A percentile compares a stretch with the other conserved stretches of the same genome.
Evolutionary conservation across 2,329 filamentous ascomycete species (phyloP).

Genomic region (Escovopsis sp.): DNA sequence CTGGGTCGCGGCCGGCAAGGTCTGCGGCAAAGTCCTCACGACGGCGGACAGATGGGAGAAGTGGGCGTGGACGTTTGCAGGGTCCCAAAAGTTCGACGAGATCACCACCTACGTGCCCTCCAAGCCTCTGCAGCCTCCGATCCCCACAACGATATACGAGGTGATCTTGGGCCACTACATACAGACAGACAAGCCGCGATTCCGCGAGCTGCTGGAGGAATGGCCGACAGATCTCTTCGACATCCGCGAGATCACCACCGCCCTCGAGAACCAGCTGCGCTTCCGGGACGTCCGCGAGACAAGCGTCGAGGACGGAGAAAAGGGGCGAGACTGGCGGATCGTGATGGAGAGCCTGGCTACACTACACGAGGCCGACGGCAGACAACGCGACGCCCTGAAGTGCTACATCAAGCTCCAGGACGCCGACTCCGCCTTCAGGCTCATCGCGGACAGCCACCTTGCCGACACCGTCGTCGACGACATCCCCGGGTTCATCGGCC

Average conservation of each 20-base stretch:
- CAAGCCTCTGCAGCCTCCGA: conserved; percentile 58
- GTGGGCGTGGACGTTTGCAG: conserved; percentile 86
- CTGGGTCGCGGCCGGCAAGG: conserved; percentile 63
- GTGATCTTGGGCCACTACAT: conserved; percentile 82
- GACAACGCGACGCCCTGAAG: conserved; percentile 68
- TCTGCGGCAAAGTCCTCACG: conserved; percentile 70
- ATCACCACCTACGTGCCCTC: conserved; percentile 74
- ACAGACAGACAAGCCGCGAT: conserved; percentile 54
- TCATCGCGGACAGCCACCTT: conserved; percentile 82
- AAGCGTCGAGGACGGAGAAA: conserved; percentile 56
- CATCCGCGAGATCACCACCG: conserved; percentile 56
- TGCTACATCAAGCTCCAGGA: conserved; percentile 87
- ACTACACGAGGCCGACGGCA: conserved; percentile 67
- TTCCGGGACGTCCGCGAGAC: conserved; percentile 61
- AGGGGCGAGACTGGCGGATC: conserved; percentile 71
- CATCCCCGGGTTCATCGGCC: conserved; percentile 72
- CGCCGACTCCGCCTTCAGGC: conserved; percentile 70
- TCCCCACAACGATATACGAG: conserved; percentile 75
- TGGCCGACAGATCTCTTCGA: conserved; percentile 83
- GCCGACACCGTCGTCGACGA: conserved; percentile 80
- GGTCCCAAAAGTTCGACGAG: conserved; percentile 74
- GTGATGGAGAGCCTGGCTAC: conserved; percentile 77
- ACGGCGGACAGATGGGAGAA: conserved; percentile 80
- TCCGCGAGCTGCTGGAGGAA: conserved; percentile 62
- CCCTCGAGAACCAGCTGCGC: conserved; percentile 68